Evolutionary conservation across 208 protist species (phyloP).

Genomic region (Wallacemonas collosoma): DNA sequence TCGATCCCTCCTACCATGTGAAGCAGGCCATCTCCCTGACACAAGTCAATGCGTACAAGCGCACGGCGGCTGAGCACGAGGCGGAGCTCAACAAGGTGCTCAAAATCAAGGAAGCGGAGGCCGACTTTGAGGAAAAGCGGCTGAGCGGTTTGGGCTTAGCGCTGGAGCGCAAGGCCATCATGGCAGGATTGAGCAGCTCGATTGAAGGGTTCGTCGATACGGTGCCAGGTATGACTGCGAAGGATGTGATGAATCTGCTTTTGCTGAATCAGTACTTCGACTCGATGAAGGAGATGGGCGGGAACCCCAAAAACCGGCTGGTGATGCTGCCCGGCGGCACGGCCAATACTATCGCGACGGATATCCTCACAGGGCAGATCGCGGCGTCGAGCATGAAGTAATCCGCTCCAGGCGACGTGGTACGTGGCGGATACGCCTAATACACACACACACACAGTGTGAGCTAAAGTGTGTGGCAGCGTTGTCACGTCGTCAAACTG

Average conservation of each 20-base stretch:
- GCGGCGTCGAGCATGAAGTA: conserved; percentile 30
- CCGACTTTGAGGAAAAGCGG: conserved; percentile 73
- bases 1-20: conserved; percentile 63
- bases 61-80: conserved; percentile 67
- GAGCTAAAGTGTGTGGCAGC: too few relatives aligned
- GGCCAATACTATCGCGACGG: conserved; percentile 20
- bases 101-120: conserved; percentile 68
- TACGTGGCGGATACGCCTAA: too few relatives aligned
- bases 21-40: conserved; percentile 83
- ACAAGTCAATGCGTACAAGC: conserved; percentile 65
- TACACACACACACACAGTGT: too few relatives aligned
- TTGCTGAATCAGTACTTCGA: conserved; percentile 88
- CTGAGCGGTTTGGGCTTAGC: conserved; percentile 70
- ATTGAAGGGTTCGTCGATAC: conserved; percentile 59
- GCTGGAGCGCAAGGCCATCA: conserved; percentile 70
- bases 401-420: not conserved
- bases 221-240: conserved; percentile 45
- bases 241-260: conserved; percentile 75
- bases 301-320: conserved; percentile 36
- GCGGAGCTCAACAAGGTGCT: conserved; percentile 71
- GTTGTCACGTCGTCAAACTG: too few relatives aligned
- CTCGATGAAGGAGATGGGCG: conserved; percentile 76
- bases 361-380: conserved; percentile 45
- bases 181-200: conserved; percentile 63
- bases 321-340: conserved; percentile 46